Percentiles rank a stretch among this genome's conserved stretches.
These are phyloP conservation scores for Candida krabiensis DNA, from an alignment of 805 yeast species.

Conservation along the genomic window DNA sequence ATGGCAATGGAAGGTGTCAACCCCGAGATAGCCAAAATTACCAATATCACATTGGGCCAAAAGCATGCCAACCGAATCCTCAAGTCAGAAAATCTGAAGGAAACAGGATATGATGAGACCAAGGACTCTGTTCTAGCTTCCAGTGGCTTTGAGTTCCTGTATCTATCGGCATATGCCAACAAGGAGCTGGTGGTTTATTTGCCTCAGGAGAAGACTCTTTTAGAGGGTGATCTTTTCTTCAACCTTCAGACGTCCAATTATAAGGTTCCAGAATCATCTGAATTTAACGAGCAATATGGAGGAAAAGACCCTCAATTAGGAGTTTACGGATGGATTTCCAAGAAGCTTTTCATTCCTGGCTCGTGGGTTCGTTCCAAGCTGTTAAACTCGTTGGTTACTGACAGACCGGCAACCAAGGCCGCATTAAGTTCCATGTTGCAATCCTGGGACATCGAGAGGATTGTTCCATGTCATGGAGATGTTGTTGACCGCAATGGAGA, in stretches of 20 bases:
- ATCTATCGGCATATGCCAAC: conserved; percentile 56
- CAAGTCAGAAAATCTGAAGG: conserved; percentile 29
- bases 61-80: conserved; percentile 37
- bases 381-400: conserved; percentile 7
- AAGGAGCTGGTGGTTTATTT: conserved; percentile 57
- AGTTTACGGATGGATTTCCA: conserved; percentile 23
- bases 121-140: conserved; percentile 31
- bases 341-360: conserved; percentile 16
- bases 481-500: conserved; percentile 42
- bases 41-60: conserved; percentile 42
- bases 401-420: conserved; percentile 7
- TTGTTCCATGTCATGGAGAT: conserved; percentile 63
- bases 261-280: conserved; percentile 32
- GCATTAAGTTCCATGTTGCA: conserved; percentile 32
- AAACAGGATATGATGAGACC: conserved; percentile 34
- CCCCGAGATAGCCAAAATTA: conserved; percentile 34
- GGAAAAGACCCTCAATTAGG: conserved; percentile 45
- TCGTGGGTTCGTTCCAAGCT: conserved; percentile 10
- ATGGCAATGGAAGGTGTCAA: conserved; percentile 50
- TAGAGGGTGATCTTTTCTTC: conserved; percentile 62
- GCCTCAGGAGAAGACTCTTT: conserved; percentile 44
- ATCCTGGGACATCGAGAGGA: conserved; percentile 47
- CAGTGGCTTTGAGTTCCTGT: conserved; percentile 52
- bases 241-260: conserved; percentile 52
- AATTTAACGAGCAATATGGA: conserved; percentile 46